Evolutionary conservation across 2,329 filamentous ascomycete species (phyloP), one percentile per base, ranked within the genome.

Genomic region (Bisporella sp.): DNA sequence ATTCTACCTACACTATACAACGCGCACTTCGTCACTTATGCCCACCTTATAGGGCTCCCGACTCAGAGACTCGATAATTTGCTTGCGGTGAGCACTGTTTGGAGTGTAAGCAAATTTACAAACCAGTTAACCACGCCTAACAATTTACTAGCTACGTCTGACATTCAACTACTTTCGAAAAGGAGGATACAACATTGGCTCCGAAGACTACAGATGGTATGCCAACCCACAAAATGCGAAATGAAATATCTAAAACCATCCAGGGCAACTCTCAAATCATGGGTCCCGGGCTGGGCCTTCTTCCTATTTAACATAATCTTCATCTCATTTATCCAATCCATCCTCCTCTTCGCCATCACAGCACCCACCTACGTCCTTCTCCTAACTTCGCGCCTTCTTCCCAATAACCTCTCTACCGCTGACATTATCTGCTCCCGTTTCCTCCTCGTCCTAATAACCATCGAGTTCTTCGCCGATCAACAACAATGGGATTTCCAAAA

Each of bases 111-210:
- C 64, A 29, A 4, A 41, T 21, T 3, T 31, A 28, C 21, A 4
- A 31, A 12, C 8, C 31, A 43, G 28, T 12, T 21, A 21, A 28
- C 4, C 30, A 31, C 28, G 13, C 35, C 56, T 58, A 45, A 56
- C 30, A 41, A 31, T 31, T 44, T 12, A 45, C 21, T 58, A 90
- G 87, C 66, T 72, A 51, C 86, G 93, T 8, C 73, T 99, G 69
- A 97, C 92, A 3, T 97, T 81, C 75, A 99, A 99, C 71, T 99
- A 96, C 72, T 96, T 87, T 84, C 85, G 93, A 52, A 95, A 89
- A 68, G 93, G 93, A 39, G 93, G 93, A 29, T 99, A 99, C 67
- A 73, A 77, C 12, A 75, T 91, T 56, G 92, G 93, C 37, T 91
- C 87, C 12, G 92, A 99, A 69, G 93, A 99, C 68, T 99, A 99